These are phyloP conservation scores for Aspergillus egyptiacus DNA, from an alignment of 495 filamentous ascomycete genomes.

Conservation along the genomic window DNA sequence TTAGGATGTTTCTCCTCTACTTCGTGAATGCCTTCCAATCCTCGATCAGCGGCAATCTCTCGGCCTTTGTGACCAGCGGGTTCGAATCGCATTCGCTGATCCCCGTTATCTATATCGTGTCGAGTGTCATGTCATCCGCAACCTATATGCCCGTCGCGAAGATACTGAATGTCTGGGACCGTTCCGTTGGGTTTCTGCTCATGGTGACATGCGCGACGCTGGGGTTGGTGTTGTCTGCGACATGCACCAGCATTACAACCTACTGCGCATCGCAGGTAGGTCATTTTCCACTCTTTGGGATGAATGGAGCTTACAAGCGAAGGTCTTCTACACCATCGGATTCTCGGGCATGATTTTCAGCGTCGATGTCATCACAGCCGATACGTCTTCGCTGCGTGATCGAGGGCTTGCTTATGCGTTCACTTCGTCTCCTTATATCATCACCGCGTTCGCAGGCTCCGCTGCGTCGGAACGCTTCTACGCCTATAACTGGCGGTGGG, in stretches of 20 bases:
- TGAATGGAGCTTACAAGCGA: neutral
- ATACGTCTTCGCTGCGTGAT: slow-evolving; percentile 54
- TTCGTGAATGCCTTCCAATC: slow-evolving; percentile 43
- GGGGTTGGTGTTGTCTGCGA: slow-evolving; percentile 46
- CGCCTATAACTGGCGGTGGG: slow-evolving; percentile 55
- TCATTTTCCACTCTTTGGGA: neutral
- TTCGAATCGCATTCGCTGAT: slow-evolving; percentile 55
- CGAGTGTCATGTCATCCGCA: slow-evolving; percentile 35
- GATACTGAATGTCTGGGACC: slow-evolving; percentile 61
- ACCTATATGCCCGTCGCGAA: slow-evolving; percentile 56
- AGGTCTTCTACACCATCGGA: slow-evolving; percentile 47
- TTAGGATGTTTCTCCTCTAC: slow-evolving; percentile 44
- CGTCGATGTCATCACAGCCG: slow-evolving; percentile 54
- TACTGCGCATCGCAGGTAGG: slow-evolving; percentile 47
- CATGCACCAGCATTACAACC: slow-evolving; percentile 40
- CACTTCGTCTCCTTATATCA: slow-evolving; percentile 45
- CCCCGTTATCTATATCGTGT: slow-evolving; percentile 51
- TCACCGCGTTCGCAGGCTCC: slow-evolving; percentile 37
- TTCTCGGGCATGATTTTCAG: slow-evolving; percentile 51
- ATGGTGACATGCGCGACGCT: slow-evolving; percentile 34
- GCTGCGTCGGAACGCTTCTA: slow-evolving; percentile 36
- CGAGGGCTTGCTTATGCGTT: slow-evolving; percentile 55
- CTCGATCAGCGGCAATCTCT: slow-evolving; percentile 25
- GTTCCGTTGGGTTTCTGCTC: slow-evolving; percentile 49
- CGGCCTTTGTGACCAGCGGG: slow-evolving; percentile 38